phyloP scores from a whole-genome alignment of 169 alveolate species.

The Eimeria praecox region DNA sequence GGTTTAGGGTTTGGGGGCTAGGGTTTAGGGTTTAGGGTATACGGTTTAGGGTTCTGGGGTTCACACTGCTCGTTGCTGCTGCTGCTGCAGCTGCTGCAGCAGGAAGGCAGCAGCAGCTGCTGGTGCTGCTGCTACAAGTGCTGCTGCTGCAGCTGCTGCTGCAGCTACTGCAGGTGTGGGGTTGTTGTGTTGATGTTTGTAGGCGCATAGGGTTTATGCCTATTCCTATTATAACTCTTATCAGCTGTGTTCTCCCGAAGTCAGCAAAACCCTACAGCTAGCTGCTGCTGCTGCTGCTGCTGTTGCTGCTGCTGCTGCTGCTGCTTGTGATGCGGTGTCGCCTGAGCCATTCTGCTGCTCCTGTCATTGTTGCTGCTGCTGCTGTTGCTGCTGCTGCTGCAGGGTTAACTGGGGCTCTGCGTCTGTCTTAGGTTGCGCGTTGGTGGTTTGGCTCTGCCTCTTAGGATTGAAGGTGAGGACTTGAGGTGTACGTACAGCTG shows the following conservation, averaged over 20 bases:
- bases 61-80: neutral
- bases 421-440: neutral
- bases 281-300: conserved; percentile 32
- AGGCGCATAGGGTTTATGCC: conserved; percentile 72
- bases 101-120: neutral
- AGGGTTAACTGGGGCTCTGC: neutral
- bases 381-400: neutral
- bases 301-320: conserved; percentile 25
- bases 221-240: conserved; percentile 38
- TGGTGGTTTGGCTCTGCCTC: neutral
- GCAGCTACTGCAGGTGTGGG: neutral
- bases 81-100: no score
- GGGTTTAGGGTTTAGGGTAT: no score
- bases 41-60: neutral
- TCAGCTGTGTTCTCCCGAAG: conserved; percentile 38
- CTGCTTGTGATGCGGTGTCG: neutral
- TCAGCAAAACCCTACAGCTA: neutral
- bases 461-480: neutral
- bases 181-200: neutral
- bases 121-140: neutral
- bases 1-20: neutral
- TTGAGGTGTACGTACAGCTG: conserved; percentile 7
- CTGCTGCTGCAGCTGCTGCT: neutral
- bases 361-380: neutral
- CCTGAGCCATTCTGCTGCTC: no score